phyloP scores from a whole-genome alignment of 2,329 filamentous ascomycete species.

The Alternaria sp. region DNA sequence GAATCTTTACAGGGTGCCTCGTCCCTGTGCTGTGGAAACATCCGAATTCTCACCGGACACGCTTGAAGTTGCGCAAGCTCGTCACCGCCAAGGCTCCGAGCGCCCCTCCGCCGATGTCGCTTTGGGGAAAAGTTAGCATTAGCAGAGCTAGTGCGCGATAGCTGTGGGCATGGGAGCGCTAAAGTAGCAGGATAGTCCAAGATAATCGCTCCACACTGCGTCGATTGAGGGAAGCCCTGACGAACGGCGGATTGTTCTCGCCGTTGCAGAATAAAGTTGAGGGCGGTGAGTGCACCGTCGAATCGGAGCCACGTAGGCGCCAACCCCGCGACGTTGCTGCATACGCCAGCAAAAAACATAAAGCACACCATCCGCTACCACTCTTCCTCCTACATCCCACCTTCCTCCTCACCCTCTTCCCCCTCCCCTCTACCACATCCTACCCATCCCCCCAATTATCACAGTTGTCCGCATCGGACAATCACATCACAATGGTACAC shows the following conservation, averaged over 20 bases:
- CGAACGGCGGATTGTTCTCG: background rate
- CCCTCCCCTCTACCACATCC: conserved; percentile 1
- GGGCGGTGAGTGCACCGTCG: conserved; percentile 7
- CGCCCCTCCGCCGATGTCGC: background rate
- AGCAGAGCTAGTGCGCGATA: background rate
- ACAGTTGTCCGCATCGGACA: conserved; percentile 18
- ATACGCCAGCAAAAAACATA: conserved; percentile 35
- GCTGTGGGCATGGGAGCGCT: background rate
- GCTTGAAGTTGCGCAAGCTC: background rate
- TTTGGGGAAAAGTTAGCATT: background rate
- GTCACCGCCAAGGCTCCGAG: background rate
- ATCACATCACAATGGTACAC: conserved; percentile 54
- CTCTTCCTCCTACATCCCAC: conserved; percentile 1
- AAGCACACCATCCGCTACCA: conserved; percentile 45
- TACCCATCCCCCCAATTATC: conserved; percentile 12
- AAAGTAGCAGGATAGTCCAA: background rate
- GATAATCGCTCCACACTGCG: background rate
- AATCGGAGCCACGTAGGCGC: conserved; percentile 1
- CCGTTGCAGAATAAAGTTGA: background rate
- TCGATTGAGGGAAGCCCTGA: background rate
- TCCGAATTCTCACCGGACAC: background rate
- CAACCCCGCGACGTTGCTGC: conserved; percentile 13
- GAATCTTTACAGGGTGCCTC: background rate
- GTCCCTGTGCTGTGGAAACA: background rate
- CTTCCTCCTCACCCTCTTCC: conserved; percentile 6